These are phyloP conservation scores for Botrytis porri DNA, from an alignment of 2,329 filamentous ascomycete species.

Conservation along the genomic window DNA sequence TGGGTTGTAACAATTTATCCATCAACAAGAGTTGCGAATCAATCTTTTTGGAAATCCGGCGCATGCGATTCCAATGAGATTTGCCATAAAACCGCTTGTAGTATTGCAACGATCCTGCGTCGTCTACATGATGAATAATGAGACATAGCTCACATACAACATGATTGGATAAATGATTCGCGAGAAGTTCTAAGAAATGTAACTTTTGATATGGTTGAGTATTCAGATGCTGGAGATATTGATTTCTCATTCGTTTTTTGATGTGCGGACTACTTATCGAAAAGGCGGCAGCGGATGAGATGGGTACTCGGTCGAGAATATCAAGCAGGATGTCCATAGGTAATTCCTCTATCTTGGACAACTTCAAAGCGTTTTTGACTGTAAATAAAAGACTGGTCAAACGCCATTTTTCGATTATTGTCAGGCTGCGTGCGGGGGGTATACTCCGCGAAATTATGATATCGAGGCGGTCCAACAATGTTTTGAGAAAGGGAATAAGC, in stretches of 20 bases:
- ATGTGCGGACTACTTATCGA: neutral
- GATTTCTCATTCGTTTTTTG: neutral
- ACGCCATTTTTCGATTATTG: neutral
- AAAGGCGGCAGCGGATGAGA: neutral
- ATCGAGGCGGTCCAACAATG: neutral
- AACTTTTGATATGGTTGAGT: neutral
- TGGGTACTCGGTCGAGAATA: neutral
- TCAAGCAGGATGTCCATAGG: neutral
- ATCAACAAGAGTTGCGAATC: neutral
- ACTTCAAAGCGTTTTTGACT: neutral
- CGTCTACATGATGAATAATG: neutral
- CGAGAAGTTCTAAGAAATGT: neutral
- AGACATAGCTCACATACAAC: neutral
- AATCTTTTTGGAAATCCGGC: neutral
- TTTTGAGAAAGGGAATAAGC: neutral
- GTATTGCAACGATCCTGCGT: neutral
- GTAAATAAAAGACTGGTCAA: neutral
- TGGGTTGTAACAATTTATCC: neutral
- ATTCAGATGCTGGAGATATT: neutral
- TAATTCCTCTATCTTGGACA: neutral
- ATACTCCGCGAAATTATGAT: neutral
- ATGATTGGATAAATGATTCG: neutral
- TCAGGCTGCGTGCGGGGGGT: neutral
- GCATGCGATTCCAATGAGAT: neutral
- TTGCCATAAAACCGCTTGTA: neutral